A percentile compares a stretch with the other conserved stretches of the same genome.
These are phyloP conservation scores for Arctostaphylos glauca DNA, from an alignment of 148 eudicot genomes.

Conservation along the genomic window DNA sequence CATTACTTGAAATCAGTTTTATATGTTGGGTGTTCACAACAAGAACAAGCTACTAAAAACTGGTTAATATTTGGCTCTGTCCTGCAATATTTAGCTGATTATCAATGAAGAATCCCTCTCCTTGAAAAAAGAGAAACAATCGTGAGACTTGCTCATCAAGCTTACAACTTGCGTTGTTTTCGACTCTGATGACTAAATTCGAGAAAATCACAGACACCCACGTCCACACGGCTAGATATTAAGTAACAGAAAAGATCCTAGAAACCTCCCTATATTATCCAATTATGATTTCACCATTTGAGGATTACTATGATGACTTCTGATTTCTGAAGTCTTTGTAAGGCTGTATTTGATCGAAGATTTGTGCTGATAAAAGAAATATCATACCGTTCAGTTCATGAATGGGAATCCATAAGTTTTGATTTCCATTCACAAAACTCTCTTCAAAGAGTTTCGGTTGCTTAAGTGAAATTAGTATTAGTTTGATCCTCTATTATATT, in stretches of 20 bases:
- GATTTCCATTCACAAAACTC: too few species aligned
- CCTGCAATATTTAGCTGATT: background rate
- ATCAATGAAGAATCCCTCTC: background rate
- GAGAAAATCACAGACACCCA: too few species aligned
- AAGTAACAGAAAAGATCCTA: too few species aligned
- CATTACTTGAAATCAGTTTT: background rate
- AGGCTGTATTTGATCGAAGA: background rate
- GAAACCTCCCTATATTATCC: background rate
- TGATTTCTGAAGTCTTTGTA: background rate
- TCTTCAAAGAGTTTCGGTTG: background rate
- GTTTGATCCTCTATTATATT: slow-evolving; percentile 11
- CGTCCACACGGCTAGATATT: too few species aligned
- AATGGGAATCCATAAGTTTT: too few species aligned
- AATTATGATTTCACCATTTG: background rate
- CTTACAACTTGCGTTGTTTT: background rate
- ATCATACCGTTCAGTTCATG: background rate
- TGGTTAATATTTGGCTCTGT: background rate
- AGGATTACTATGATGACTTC: background rate
- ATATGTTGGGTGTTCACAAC: background rate
- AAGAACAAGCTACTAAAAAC: background rate
- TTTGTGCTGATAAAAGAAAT: background rate
- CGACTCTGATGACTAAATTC: too few species aligned
- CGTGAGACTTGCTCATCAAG: background rate
- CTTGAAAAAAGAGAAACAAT: background rate
- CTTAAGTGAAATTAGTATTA: background rate